Conservation (phyloP, 139 green algal species). For the Picochlorum sp. region DNA sequence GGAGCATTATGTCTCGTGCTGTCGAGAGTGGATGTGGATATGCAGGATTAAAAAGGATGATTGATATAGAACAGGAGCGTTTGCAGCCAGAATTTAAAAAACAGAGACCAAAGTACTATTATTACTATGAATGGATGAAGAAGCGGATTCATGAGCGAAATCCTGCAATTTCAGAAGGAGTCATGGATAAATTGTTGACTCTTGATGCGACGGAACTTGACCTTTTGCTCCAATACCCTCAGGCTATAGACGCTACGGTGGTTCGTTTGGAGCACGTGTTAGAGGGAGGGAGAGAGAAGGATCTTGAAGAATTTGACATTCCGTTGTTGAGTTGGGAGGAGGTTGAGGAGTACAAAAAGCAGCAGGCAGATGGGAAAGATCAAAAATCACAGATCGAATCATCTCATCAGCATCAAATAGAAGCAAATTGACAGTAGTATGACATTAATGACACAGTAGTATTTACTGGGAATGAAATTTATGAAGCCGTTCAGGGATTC, state of each 20-base stretch:
- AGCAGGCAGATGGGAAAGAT: background rate
- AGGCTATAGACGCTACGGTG: constrained; percentile 33
- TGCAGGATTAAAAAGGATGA: constrained; percentile 14
- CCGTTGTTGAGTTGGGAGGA: constrained; percentile 45
- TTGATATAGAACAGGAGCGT: constrained; percentile 27
- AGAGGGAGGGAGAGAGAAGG: constrained; percentile 9
- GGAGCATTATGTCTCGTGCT: constrained; percentile 7
- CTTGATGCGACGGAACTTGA: constrained; percentile 66
- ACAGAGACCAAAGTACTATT: constrained; percentile 53
- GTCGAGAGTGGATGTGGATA: constrained; percentile 11
- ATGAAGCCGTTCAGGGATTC: too few species aligned
- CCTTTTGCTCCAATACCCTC: constrained; percentile 58
- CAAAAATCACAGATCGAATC: background rate
- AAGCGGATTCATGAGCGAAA: constrained; percentile 39
- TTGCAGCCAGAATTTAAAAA: constrained; percentile 41
- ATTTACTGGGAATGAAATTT: background rate
- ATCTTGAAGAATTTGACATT: constrained; percentile 24
- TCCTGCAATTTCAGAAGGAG: constrained; percentile 44
- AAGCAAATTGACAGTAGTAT: background rate
- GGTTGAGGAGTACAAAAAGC: constrained; percentile 33
- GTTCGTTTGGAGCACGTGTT: constrained; percentile 35
- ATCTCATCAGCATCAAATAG: background rate
- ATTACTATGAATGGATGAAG: constrained; percentile 72
- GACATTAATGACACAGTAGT: too few species aligned
- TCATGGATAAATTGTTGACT: constrained; percentile 64